These are phyloP conservation scores for Sordaria brevicollis DNA, from an alignment of 495 filamentous ascomycete species.

Conservation along the genomic window DNA sequence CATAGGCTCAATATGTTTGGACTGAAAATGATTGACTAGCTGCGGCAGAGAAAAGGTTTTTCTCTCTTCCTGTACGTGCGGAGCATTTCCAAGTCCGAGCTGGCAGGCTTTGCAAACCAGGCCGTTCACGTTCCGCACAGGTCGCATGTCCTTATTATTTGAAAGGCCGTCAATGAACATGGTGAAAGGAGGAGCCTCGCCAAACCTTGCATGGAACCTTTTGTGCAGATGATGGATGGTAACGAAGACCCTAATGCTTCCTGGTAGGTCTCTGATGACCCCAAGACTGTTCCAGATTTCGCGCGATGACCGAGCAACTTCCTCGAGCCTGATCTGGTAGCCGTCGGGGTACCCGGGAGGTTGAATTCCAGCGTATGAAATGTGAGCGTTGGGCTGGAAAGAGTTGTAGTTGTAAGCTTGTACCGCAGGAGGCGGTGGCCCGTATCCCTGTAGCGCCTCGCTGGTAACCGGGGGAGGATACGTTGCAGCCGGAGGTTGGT, in stretches of 20 bases:
- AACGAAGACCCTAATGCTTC: constrained; percentile 50
- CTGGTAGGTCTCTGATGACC: constrained; percentile 51
- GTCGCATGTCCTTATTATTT: constrained; percentile 52
- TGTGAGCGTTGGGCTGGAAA: constrained; percentile 13
- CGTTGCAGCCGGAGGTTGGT: constrained; percentile 10
- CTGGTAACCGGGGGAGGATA: constrained; percentile 11
- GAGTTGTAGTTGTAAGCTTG: constrained; percentile 19
- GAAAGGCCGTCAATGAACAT: constrained; percentile 59
- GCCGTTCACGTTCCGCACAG: constrained; percentile 55
- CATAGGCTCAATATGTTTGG: constrained; percentile 39
- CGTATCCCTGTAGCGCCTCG: constrained; percentile 11
- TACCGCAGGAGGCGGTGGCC: constrained; percentile 7
- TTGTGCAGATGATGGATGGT: constrained; percentile 51
- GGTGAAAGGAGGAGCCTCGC: constrained; percentile 42
- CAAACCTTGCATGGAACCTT: constrained; percentile 44
- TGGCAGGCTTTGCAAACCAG: constrained; percentile 55
- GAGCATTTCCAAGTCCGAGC: constrained; percentile 23
- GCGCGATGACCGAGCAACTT: constrained; percentile 45
- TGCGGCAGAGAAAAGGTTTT: constrained; percentile 50
- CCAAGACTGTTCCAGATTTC: constrained; percentile 53
- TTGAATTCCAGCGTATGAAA: background rate
- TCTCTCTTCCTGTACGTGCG: constrained; percentile 25
- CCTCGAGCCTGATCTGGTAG: constrained; percentile 46
- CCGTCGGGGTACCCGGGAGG: constrained; percentile 18
- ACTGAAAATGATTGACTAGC: constrained; percentile 59